Evolutionary conservation across 2,329 filamentous ascomycete genomes (phyloP).

Genomic region (Cercospora beticola): DNA sequence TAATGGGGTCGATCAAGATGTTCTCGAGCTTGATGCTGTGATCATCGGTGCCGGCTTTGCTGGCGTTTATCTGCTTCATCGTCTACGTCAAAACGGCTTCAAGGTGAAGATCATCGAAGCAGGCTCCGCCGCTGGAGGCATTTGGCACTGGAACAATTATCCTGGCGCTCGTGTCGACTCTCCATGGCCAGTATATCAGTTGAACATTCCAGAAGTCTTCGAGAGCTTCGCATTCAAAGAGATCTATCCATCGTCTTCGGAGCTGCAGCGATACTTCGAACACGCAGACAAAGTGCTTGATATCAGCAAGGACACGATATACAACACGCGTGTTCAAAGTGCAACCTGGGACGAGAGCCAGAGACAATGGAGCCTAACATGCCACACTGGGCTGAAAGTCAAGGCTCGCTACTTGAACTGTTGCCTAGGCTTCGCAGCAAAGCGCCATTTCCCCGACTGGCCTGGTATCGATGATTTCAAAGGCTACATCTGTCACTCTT

Average conservation of each 20-base stretch:
- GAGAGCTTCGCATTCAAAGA: conserved; percentile 55
- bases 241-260: conserved; percentile 34
- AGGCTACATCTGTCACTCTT: conserved; percentile 37
- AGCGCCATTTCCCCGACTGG: conserved; percentile 15
- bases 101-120: conserved; percentile 39
- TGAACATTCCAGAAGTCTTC: conserved; percentile 46
- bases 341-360: conserved; percentile 52
- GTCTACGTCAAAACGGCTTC: conserved; percentile 36
- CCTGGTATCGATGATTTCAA: conserved; percentile 21
- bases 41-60: conserved; percentile 44
- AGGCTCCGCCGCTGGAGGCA: conserved; percentile 37
- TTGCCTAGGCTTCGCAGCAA: conserved; percentile 16
- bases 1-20: background rate
- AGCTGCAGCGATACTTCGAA: conserved; percentile 59
- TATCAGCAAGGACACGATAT: conserved; percentile 58
- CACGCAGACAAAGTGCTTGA: conserved; percentile 58
- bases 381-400: conserved; percentile 45
- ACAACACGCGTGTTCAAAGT: conserved; percentile 56
- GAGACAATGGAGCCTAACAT: conserved; percentile 54
- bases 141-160: conserved; percentile 42
- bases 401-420: conserved; percentile 20
- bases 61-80: conserved; percentile 42
- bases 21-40: conserved; percentile 22
- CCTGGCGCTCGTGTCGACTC: conserved; percentile 49
- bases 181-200: conserved; percentile 49